Percentiles rank a stretch among this genome's conserved stretches.
These are phyloP conservation scores for Claviceps digitariae DNA, from an alignment of 2,329 filamentous ascomycete genomes.

Conservation along the genomic window DNA sequence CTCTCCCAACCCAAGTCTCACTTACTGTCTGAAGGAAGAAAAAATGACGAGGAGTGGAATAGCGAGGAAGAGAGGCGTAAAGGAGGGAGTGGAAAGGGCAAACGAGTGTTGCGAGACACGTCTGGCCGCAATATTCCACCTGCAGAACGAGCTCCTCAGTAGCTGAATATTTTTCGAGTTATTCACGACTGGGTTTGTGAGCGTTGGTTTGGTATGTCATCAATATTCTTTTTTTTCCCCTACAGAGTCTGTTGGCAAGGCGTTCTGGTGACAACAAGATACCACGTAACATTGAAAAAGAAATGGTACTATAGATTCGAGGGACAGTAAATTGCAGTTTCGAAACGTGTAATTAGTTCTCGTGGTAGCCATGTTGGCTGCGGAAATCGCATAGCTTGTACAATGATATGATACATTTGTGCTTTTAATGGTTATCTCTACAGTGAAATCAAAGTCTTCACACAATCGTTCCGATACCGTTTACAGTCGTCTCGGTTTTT, in stretches of 20 bases:
- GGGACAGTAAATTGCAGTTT: background rate
- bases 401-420: constrained; percentile 21
- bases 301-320: background rate
- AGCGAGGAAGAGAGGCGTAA: constrained; percentile 31
- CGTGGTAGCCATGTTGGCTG: constrained; percentile 9
- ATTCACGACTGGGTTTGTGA: constrained; percentile 3
- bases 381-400: constrained; percentile 22
- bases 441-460: background rate
- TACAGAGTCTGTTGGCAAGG: constrained; percentile 1
- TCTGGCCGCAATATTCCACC: constrained; percentile 37
- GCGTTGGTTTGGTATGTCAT: background rate
- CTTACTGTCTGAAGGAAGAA: constrained; percentile 16
- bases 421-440: background rate
- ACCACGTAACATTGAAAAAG: background rate
- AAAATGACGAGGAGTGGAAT: constrained; percentile 23
- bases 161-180: background rate
- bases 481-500: constrained; percentile 65
- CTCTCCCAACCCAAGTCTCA: constrained; percentile 27
- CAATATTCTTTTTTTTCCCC: background rate
- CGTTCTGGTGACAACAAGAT: constrained; percentile 5
- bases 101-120: constrained; percentile 32
- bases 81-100: constrained; percentile 29
- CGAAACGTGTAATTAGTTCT: background rate
- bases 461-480: background rate
- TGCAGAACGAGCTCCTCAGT: constrained; percentile 35